A percentile compares a stretch with the other conserved stretches of the same genome.
These are phyloP conservation scores for Barbarea vulgaris DNA, from an alignment of 345 rosid species.

Conservation along the genomic window DNA sequence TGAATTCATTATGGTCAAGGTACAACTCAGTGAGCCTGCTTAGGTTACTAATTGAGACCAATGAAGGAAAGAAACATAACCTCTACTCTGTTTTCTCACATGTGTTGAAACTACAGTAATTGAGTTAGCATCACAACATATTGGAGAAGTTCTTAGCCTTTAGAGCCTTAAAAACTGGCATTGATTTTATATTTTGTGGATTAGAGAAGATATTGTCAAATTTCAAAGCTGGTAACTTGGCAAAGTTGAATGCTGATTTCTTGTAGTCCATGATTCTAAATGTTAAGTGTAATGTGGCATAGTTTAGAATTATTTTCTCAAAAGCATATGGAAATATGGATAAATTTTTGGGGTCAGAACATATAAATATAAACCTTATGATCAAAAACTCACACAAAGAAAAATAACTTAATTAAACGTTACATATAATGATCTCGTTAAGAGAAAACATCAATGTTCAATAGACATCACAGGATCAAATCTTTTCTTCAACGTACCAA, in stretches of 20 bases:
- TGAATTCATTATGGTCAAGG: not conserved
- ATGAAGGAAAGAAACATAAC: not conserved
- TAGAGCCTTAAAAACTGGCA: not conserved
- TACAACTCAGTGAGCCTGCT: not conserved
- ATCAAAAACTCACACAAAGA: conserved; percentile 1
- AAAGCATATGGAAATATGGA: not conserved
- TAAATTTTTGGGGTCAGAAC: not conserved
- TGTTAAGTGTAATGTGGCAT: not conserved
- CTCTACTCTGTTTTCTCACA: not conserved
- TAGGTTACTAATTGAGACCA: not conserved
- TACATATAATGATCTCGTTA: not conserved
- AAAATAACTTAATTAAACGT: not conserved
- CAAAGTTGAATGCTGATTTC: not conserved
- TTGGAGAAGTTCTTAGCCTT: not conserved
- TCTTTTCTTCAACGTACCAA: conserved; percentile 59
- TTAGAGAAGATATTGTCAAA: not conserved
- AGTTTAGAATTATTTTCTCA: not conserved
- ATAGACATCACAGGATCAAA: conserved; percentile 44
- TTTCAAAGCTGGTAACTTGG: not conserved
- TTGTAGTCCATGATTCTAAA: not conserved
- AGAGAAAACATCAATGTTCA: conserved; percentile 34
- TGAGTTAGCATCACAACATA: not conserved
- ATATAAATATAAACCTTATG: not conserved
- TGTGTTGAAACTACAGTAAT: not conserved
- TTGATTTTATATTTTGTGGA: not conserved